Evolutionary conservation across 73 alveolate genomes (phyloP), one percentile per base, ranked within the genome.

Genomic region (Blepharisma stoltei): DNA sequence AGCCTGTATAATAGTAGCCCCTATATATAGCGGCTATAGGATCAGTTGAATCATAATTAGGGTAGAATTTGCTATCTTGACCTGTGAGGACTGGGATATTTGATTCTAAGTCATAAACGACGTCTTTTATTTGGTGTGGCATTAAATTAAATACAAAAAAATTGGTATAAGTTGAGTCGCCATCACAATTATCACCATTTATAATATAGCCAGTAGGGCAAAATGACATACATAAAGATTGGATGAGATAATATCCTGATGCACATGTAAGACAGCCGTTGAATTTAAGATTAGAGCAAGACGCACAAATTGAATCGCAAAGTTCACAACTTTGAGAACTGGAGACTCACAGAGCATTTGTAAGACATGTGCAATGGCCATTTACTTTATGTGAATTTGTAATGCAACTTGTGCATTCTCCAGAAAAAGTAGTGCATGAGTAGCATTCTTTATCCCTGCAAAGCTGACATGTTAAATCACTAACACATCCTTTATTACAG

Each of bases 281-380:
- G 2, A 38, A 14, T 60, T 18, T 18, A 0, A 60, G 45, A 60
- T 0, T 38, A 14, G 45, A 11, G 73, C 73, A 60, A 1, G 73
- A 38, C 23, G 73, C 37, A 60, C 73, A 60, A 25, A 60, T n/a
- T 8, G 14, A 14, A 2, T 14, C 73, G 5, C 73, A 60, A 18
- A 60, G n/a, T 20, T 60, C 73, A 60, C 73, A 60, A 60, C 46
- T 60, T 60, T 60, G 46, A 25, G 73, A 60, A 4, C 14, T 11
- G 46, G n/a, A 25, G 46, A 60, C 14, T 60, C 23, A 50, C 4
- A 14, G n/a, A 11, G 65, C 65, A 14, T 18, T 18, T 50, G 65
- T 50, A 11, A 14, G n/a, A 25, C 73, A 14, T 60, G 47, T 14
- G 5, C 38, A 60, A 20, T 60, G 18, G 5, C 73, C 14, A 20